Base-by-base conservation (phyloP, 345 rosid species). In the Arabis hirsuta region DNA sequence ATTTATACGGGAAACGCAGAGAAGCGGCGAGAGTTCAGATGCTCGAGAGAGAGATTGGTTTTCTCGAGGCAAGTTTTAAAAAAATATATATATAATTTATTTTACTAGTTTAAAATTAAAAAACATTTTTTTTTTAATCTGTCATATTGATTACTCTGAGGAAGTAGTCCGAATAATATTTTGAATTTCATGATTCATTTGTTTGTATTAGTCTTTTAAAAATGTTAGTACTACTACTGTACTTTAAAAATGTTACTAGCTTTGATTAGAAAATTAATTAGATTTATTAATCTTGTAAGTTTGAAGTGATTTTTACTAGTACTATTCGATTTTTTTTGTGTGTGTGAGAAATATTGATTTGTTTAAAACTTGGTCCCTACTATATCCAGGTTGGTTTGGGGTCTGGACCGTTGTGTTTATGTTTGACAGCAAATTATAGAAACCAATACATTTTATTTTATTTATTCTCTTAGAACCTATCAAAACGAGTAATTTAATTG, bases 1-100 rank as follows among this genome's bases (percentile, higher is more conserved):
- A 94, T 83, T 90, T 94, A 85, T 94, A 86, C 64, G 96, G 98
- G 14, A 91, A 84, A 69, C 85, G 97, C 41, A 81, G 91, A 76
- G 92, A 84, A 78, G 76, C 74, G 69, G 91, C 95, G n/a, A 89
- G 84, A 78, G 95, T 91, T 43, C 92, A 86, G 83, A 84, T 87
- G 87, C 88, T 94, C 29, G 91, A 94, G 83, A 83, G 97, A 78
- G 97, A 94, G 69, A 89, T 89, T 71, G 81, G 95, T 74, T 86
- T 89, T 73, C 95, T 94, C 58, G 86, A 91, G 97, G 98, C 87
- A 82, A 75, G 85, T 66, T 76, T 32, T 29, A 4, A 29, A 63
- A 63, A 50, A 32, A 3, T 32, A 5, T 29, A 2, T n/a, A 43
- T 64, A 59, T 7, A 2, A 16, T 62, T 61, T 51, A 0, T 7